Percentiles rank a stretch among this genome's conserved stretches.
phyloP scores from a whole-genome alignment of 2,329 filamentous ascomycete species.

The Beauveria medogensis region DNA sequence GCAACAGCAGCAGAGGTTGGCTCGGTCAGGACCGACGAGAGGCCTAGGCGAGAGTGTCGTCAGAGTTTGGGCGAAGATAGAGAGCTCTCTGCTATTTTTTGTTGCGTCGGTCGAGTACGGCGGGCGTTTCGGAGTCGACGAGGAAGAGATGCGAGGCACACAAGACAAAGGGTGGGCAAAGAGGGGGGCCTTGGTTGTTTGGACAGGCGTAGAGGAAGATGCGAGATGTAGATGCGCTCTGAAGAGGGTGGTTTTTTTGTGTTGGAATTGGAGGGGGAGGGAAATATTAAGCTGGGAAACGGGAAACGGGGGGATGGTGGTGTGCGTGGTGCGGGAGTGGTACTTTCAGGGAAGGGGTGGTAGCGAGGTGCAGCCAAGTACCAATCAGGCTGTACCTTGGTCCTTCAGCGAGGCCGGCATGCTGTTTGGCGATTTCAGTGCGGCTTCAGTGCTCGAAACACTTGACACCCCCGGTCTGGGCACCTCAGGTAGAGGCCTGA shows the following conservation, averaged over 20 bases:
- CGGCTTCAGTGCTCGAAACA: no score
- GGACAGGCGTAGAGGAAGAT: neutral
- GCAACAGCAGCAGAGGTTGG: neutral
- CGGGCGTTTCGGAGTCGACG: neutral
- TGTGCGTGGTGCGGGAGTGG: neutral
- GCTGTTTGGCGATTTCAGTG: no score
- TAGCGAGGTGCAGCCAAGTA: no score
- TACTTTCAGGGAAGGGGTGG: no score
- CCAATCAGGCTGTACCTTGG: neutral
- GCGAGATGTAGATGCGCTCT: constrained; percentile 9
- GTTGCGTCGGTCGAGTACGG: constrained; percentile 9
- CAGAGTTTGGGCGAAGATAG: neutral
- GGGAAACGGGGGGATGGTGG: neutral
- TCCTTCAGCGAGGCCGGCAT: neutral
- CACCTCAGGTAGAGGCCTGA: neutral
- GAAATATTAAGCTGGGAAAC: constrained; percentile 7
- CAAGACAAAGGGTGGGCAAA: neutral
- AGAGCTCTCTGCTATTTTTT: neutral
- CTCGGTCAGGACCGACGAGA: neutral
- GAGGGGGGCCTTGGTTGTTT: neutral
- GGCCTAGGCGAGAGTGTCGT: constrained; percentile 1
- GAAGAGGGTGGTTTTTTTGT: constrained; percentile 2
- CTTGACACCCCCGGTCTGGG: neutral
- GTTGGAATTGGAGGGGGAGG: constrained; percentile 10
- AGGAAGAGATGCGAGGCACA: neutral